phyloP scores from a whole-genome alignment of 176 grass and related monocot species.

The Chrysopogon serrulatus region DNA sequence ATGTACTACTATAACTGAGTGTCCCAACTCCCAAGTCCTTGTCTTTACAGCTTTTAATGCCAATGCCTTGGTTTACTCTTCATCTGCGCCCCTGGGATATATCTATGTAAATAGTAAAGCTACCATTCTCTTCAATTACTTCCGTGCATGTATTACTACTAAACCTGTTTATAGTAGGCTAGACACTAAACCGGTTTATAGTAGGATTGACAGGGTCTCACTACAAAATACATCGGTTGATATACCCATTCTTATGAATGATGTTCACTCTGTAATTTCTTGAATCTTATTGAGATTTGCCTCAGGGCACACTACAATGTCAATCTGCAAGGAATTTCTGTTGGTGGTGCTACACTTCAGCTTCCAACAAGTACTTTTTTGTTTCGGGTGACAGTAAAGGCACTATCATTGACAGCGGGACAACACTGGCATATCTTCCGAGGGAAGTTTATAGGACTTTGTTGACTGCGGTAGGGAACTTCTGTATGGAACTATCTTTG shows the following conservation, averaged over 20 bases:
- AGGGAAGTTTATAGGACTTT: constrained; percentile 53
- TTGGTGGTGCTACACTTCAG: constrained; percentile 55
- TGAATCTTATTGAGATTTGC: constrained; percentile 13
- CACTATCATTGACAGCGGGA: constrained; percentile 94
- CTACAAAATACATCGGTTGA: background rate
- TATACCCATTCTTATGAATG: background rate
- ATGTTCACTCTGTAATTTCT: background rate
- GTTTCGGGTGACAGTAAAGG: constrained; percentile 47
- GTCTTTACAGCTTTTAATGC: background rate
- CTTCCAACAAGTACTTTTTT: constrained; percentile 66
- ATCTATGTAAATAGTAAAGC: background rate
- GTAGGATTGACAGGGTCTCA: background rate
- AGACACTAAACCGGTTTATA: background rate
- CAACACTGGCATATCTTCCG: constrained; percentile 85
- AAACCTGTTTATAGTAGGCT: too few relatives aligned
- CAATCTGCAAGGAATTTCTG: constrained; percentile 69
- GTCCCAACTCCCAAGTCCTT: background rate
- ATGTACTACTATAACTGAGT: too few relatives aligned
- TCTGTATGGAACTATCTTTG: constrained; percentile 5
- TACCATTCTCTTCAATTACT: background rate
- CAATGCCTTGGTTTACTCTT: background rate
- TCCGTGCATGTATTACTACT: background rate
- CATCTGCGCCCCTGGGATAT: background rate
- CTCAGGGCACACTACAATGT: constrained; percentile 91
- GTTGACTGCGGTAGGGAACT: constrained; percentile 41